Evolutionary conservation across 352 stramenopile species (phyloP), one percentile per base, ranked within the genome.

Genomic region (Phytophthora ramorum): DNA sequence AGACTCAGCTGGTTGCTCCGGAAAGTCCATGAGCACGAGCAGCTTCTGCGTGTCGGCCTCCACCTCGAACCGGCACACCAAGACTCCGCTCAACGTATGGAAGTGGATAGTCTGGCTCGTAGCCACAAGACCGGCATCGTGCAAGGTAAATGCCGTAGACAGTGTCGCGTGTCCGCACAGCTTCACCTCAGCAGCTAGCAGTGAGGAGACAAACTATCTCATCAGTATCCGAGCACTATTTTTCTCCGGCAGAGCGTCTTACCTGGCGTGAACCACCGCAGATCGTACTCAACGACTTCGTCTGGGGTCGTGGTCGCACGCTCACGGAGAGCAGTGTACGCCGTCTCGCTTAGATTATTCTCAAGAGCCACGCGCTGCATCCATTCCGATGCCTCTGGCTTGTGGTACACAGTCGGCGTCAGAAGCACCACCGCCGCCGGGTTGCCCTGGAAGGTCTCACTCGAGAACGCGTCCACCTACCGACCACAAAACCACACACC

Each of bases 101-200:
- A 97, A 97, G 37, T 79, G 70, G 28, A 96, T 80, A 5, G 71
- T 75, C 32, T 74, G 49, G 16, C 24, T 58, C 8, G 54, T 30
- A 1, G 55, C 48, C 41, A 91, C 84, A 54, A 72, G 59, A 2
- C 69, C 69, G 20, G 74, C 73, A 46, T 91, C 76, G 51, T 87
- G 90, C 10, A 98, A 74, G 30, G 90, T 79, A 16, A 85, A 82
- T 3, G 93, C 91, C 16, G 89, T 82, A 0, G 93, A 86, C 19
- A 98, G 77, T 16, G 93, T 98, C 0, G 89, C 95, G 73, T 99
- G 95, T 2, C 95, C 96, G 65, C 94, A 98, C 19, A 98, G 58
- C 53, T 83, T 71, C 28, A 98, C 85, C 72, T 99, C 93, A 6
- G 57, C 50, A 9, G 26, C 80, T 78, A 44, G 2, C 28, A 32